A percentile compares a stretch with the other conserved stretches of the same genome.
These are phyloP conservation scores for Nemania bipapillata DNA, from an alignment of 2,329 filamentous ascomycete genomes.

Conservation along the genomic window DNA sequence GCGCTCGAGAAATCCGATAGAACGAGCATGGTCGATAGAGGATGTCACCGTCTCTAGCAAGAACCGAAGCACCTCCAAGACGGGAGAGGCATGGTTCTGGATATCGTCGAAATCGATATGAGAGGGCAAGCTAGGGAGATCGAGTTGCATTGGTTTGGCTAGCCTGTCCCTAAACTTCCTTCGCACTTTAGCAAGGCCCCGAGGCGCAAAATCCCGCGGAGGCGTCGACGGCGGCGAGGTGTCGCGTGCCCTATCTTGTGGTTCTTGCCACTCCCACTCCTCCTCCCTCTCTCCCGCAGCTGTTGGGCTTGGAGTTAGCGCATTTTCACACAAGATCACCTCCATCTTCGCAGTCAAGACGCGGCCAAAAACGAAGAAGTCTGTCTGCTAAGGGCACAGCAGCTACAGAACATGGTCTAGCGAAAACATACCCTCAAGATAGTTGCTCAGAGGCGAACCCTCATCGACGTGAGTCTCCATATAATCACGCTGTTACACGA, in stretches of 20 bases:
- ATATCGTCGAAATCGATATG: conserved; percentile 45
- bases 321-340: neutral
- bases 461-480: conserved; percentile 53
- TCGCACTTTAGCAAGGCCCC: conserved; percentile 49
- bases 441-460: conserved; percentile 52
- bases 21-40: conserved; percentile 50
- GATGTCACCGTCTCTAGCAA: conserved; percentile 49
- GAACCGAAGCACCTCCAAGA: conserved; percentile 44
- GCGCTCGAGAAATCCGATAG: conserved; percentile 51
- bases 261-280: conserved; percentile 48
- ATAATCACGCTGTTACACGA: conserved; percentile 47
- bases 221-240: conserved; percentile 49
- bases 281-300: conserved; percentile 46
- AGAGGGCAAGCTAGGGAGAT: conserved; percentile 43
- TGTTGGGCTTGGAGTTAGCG: conserved; percentile 44
- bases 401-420: neutral
- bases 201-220: conserved; percentile 50
- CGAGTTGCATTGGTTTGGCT: conserved; percentile 45
- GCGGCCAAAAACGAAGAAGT: neutral
- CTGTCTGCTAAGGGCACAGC: neutral
- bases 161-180: conserved; percentile 49
- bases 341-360: conserved; percentile 4
- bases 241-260: conserved; percentile 44
- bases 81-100: conserved; percentile 46
- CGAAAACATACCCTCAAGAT: conserved; percentile 49